These are phyloP conservation scores for Beta macrorhiza DNA, from an alignment of 179 eudicot genomes.

Conservation along the genomic window DNA sequence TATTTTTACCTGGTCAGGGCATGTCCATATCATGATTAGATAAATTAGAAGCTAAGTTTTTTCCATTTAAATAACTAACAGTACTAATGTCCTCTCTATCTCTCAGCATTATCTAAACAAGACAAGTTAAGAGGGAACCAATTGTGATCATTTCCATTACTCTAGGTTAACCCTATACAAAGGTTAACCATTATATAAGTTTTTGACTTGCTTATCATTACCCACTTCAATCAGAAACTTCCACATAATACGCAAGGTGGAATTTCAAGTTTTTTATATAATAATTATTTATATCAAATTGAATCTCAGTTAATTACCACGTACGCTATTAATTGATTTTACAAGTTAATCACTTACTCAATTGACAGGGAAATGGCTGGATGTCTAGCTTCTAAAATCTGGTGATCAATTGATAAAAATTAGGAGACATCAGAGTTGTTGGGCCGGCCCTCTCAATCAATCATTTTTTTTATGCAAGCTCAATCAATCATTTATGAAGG, in stretches of 20 bases:
- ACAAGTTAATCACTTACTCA: background rate
- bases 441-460: background rate
- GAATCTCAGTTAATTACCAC: background rate
- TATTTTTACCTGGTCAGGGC: background rate
- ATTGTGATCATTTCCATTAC: background rate
- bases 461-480: too few relatives aligned
- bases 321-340: background rate
- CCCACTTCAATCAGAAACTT: background rate
- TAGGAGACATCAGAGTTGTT: background rate
- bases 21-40: background rate
- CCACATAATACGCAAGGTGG: background rate
- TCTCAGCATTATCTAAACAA: background rate
- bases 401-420: background rate
- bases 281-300: background rate
- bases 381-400: background rate
- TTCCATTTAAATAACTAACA: background rate
- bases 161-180: background rate
- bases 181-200: constrained; percentile 4
- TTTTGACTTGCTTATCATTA: constrained; percentile 11
- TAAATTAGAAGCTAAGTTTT: background rate
- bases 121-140: constrained; percentile 11
- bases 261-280: too few relatives aligned
- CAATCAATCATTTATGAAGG: too few relatives aligned
- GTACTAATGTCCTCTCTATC: background rate
- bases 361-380: background rate